phyloP scores from a whole-genome alignment of 306 rosid genomes.

The Trichosanthes truncata region DNA sequence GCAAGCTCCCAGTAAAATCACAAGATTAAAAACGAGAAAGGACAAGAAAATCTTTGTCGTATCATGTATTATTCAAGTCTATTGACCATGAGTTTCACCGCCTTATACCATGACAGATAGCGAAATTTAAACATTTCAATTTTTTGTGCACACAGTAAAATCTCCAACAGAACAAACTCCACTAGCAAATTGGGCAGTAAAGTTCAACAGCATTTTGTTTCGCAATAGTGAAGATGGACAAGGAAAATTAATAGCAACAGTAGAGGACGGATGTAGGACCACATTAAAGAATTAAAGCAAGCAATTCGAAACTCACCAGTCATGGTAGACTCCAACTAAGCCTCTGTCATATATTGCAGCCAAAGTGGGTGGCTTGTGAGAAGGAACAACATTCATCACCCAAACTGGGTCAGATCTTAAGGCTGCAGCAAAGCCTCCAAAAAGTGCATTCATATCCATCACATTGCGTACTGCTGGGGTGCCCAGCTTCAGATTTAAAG shows the following conservation, averaged over 20 bases:
- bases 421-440: slow-evolving; percentile 98
- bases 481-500: slow-evolving; percentile 75
- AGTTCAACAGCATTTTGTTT: background rate
- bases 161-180: background rate
- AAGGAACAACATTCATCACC: slow-evolving; percentile 94
- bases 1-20: background rate
- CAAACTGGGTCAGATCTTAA: slow-evolving; percentile 72
- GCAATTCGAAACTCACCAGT: slow-evolving; percentile 52
- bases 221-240: background rate
- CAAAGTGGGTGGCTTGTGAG: slow-evolving; percentile 64
- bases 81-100: background rate
- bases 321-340: slow-evolving; percentile 86
- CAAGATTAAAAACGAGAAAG: background rate
- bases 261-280: background rate
- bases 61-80: background rate
- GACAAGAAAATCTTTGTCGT: background rate
- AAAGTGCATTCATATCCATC: slow-evolving; percentile 96
- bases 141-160: background rate
- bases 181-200: background rate
- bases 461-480: slow-evolving; percentile 77
- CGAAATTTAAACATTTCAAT: background rate
- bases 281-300: background rate
- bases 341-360: slow-evolving; percentile 80
- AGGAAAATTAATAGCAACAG: background rate
- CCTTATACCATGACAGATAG: background rate